phyloP scores from a whole-genome alignment of 164 flowering plant genomes.

The Malania oleifera region DNA sequence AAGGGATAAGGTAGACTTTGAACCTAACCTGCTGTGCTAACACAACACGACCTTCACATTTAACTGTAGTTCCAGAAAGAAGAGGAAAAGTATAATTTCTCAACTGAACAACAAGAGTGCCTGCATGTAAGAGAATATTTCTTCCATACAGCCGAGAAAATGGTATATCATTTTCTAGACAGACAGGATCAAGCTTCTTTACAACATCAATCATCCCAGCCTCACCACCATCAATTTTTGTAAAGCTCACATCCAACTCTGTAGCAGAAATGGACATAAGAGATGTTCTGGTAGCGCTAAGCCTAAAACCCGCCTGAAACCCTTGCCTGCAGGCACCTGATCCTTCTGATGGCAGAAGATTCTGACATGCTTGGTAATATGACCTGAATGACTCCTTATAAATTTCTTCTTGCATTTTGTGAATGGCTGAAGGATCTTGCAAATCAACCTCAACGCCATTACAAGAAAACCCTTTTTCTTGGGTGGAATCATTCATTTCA shows the following conservation, averaged over 20 bases:
- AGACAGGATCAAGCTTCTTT: conserved; percentile 81
- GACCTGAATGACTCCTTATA: conserved; percentile 73
- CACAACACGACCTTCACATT: conserved; percentile 86
- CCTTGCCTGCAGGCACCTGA: conserved; percentile 88
- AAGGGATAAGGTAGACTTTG: background rate
- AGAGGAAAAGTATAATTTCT: conserved; percentile 84
- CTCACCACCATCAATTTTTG: conserved; percentile 83
- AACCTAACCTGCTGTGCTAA: conserved; percentile 90
- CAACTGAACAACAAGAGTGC: conserved; percentile 63
- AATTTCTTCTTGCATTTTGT: conserved; percentile 64
- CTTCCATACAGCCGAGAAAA: conserved; percentile 82
- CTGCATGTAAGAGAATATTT: conserved; percentile 58
- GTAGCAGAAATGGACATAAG: conserved; percentile 76
- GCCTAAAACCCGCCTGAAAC: conserved; percentile 90
- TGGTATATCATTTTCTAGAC: conserved; percentile 62
- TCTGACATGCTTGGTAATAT: conserved; percentile 80
- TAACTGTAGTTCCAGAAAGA: conserved; percentile 64
- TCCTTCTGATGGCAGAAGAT: conserved; percentile 57
- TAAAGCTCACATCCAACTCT: conserved; percentile 69
- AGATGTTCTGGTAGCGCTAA: conserved; percentile 68
- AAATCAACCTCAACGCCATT: conserved; percentile 73
- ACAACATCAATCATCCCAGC: conserved; percentile 85
- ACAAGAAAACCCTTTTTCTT: conserved; percentile 35
- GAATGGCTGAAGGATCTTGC: conserved; percentile 48
- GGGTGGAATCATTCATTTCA: conserved; percentile 43